These are phyloP conservation scores for Claviceps spartinae DNA, from an alignment of 2,329 filamentous ascomycete genomes.

Conservation along the genomic window DNA sequence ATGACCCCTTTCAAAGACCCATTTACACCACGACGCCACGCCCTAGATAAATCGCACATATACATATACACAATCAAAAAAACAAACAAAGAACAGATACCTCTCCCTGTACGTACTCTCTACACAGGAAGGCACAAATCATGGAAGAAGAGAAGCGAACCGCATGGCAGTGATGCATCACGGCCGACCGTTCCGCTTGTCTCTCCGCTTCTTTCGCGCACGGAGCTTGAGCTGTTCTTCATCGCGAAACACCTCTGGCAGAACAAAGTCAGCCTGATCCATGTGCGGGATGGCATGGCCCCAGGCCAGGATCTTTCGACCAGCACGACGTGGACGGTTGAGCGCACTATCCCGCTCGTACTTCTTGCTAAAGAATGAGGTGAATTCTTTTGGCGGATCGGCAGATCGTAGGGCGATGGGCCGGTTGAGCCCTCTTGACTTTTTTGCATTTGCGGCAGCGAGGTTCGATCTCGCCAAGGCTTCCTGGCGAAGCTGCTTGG, in stretches of 20 bases:
- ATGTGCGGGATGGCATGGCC: constrained; percentile 68
- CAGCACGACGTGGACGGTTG: constrained; percentile 55
- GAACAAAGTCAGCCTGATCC: constrained; percentile 54
- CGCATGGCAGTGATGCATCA: constrained; percentile 11
- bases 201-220: constrained; percentile 48
- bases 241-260: constrained; percentile 53
- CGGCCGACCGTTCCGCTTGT: constrained; percentile 37
- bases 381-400: constrained; percentile 48
- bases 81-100: not conserved
- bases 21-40: constrained; percentile 4
- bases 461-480: constrained; percentile 40
- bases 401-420: constrained; percentile 19
- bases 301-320: constrained; percentile 63
- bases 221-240: constrained; percentile 42
- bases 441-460: constrained; percentile 22
- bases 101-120: not conserved
- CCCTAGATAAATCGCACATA: not conserved
- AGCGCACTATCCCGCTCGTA: constrained; percentile 70
- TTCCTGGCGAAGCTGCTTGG: constrained; percentile 64
- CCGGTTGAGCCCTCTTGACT: constrained; percentile 16
- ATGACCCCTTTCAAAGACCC: not conserved
- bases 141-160: not conserved
- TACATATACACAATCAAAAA: not conserved
- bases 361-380: constrained; percentile 73
- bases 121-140: not conserved